Conservation (phyloP, 345 rosid genomes). For the Acer saccharum region DNA sequence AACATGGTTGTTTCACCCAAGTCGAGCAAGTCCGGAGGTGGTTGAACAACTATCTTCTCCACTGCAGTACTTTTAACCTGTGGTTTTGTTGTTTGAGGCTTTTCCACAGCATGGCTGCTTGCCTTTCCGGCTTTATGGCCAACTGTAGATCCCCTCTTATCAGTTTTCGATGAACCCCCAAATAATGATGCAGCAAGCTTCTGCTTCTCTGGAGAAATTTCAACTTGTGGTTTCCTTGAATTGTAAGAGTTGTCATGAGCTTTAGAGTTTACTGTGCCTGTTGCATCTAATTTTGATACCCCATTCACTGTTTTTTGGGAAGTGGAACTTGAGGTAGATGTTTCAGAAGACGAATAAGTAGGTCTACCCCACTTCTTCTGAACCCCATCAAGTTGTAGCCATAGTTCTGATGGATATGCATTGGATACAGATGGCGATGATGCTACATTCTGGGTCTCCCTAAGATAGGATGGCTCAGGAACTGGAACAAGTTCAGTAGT, state of each 20-base stretch:
- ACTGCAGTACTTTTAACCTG: conserved; percentile 13
- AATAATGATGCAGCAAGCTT: conserved; percentile 98
- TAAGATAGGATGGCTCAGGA: conserved; percentile 62
- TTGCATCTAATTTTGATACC: conserved; percentile 38
- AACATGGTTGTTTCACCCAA: conserved; percentile 61
- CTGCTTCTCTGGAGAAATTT: conserved; percentile 82
- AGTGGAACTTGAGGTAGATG: conserved; percentile 52
- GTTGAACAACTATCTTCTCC: conserved; percentile 52
- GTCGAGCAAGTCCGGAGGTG: conserved; percentile 91
- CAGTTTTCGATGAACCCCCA: conserved; percentile 73
- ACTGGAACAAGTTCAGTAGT: conserved; percentile 74
- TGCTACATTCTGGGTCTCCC: conserved; percentile 51
- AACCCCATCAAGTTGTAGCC: conserved; percentile 91
- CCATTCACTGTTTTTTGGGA: conserved; percentile 58
- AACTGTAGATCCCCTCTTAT: conserved; percentile 57
- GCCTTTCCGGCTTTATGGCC: conserved; percentile 56
- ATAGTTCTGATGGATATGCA: conserved; percentile 61
- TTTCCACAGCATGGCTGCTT: conserved; percentile 41
- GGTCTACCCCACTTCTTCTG: conserved; percentile 95
- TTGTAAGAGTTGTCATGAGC: conserved; percentile 50
- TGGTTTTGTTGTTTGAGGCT: conserved; percentile 30
- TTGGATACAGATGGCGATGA: conserved; percentile 49
- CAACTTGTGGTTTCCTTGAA: conserved; percentile 62
- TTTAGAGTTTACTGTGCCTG: conserved; percentile 47
- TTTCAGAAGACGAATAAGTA: conserved; percentile 49